Evolutionary conservation across 169 alveolate genomes (phyloP).

Genomic region (Perkinsus marinus): DNA sequence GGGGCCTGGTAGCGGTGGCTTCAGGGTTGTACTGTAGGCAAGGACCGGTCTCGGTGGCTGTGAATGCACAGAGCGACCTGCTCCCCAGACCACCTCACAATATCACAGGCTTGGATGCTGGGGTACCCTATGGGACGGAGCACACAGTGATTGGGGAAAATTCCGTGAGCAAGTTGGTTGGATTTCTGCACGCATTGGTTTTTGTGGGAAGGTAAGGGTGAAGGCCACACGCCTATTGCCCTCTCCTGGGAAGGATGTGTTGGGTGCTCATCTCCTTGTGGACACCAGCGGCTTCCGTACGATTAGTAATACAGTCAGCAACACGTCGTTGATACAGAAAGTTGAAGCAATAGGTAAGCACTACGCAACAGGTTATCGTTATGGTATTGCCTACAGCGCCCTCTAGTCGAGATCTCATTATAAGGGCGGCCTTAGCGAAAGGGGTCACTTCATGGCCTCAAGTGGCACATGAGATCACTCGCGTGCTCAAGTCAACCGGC

Average conservation of each 20-base stretch:
- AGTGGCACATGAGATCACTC: not conserved
- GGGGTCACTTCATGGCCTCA: not conserved
- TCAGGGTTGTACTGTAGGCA: not conserved
- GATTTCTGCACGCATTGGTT: not conserved
- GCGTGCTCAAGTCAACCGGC: not conserved
- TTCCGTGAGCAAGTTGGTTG: not conserved
- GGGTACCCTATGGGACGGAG: slow-evolving; percentile 13
- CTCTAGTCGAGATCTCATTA: not conserved
- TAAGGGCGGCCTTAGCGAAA: not conserved
- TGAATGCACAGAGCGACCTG: slow-evolving; percentile 17
- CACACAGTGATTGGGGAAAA: slow-evolving; percentile 11
- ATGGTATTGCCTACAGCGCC: not conserved
- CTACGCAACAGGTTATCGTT: not conserved
- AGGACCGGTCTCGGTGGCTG: slow-evolving; percentile 25
- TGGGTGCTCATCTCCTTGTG: no score
- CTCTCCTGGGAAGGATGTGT: no score
- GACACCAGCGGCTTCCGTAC: not conserved
- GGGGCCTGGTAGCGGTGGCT: not conserved
- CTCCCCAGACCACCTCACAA: not conserved
- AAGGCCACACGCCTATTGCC: not conserved
- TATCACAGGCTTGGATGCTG: not conserved
- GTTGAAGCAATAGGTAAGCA: not conserved
- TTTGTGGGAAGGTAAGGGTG: not conserved
- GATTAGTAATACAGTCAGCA: not conserved
- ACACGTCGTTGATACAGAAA: not conserved